Base-by-base conservation (phyloP, 2,329 filamentous ascomycete species). In the Colletotrichum sp. region DNA sequence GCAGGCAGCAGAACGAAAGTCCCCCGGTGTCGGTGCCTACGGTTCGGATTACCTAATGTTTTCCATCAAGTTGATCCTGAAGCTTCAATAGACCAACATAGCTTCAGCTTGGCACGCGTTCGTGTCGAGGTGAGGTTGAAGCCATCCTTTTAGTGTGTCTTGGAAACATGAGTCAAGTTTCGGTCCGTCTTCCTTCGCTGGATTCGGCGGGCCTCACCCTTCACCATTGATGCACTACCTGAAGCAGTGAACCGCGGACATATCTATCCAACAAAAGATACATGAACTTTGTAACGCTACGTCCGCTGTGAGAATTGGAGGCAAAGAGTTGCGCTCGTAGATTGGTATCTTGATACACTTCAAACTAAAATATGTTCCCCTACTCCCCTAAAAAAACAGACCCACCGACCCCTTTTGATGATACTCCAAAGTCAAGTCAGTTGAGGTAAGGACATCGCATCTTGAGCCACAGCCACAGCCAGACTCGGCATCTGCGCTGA, bases 311-410 rank as follows among this genome's bases (percentile, higher is more conserved):
- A 63, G 21, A 48, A 36, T 13, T 34, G 30, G 43, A 32, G 52
- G 52, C 39, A 30, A 39, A 24, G 26, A 16, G n/a, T 13, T 9
- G 16, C 65, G 52, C 24, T 65, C 18, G 32, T 55, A 21, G 34
- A 74, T 69, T 76, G 74, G 74, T 76, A 76, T 76, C 70, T 74
- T 61, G 21, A 36, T 74, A 76, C 61, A 60, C 67, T 67, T 59
- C 55, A 43, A n/a, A 64, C n/a, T 16, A 39, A 71, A 1, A 59
- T 21, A 30, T 65, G 21, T 34, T 39, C 32, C 61, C 55, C 30
- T 71, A 65, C 57, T 73, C 71, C 74, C 43, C 43, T 52, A 67
- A n/a, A 1, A 48, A 57, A 15, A 28, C 63, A 30, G 7, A n/a
- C 26, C 64, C 12, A 6, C 18, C 55, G 15, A 4, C 52, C 59